Evolutionary conservation across 768 basidiomycete species (phyloP).

Genomic region (Leccinum longicurvipes): DNA sequence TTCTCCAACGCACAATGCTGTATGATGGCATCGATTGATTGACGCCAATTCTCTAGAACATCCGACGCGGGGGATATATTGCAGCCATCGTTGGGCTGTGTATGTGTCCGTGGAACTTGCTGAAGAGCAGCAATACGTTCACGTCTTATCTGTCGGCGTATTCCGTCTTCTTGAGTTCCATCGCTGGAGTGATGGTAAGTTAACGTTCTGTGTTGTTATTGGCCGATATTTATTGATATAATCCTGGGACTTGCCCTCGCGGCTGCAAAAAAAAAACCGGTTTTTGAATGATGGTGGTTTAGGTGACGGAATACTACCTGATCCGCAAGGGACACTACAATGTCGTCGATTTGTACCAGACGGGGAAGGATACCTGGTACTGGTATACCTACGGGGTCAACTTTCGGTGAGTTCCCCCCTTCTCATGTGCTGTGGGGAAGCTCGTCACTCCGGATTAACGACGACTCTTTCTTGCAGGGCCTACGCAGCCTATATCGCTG

Average conservation of each 20-base stretch:
- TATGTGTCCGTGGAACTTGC: slow-evolving; percentile 76
- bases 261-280: not conserved
- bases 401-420: slow-evolving; percentile 43
- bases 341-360: slow-evolving; percentile 67
- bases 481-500: slow-evolving; percentile 64
- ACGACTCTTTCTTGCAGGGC: slow-evolving; percentile 37
- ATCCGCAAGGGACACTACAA: slow-evolving; percentile 67
- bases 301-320: slow-evolving; percentile 80
- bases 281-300: not conserved
- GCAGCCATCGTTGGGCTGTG: slow-evolving; percentile 74
- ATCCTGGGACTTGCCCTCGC: not conserved
- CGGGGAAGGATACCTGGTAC: slow-evolving; percentile 61
- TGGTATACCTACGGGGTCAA: slow-evolving; percentile 74
- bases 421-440: not conserved
- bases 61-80: slow-evolving; percentile 80
- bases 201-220: not conserved
- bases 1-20: not conserved
- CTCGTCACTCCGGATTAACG: slow-evolving; percentile 3
- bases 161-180: slow-evolving; percentile 76
- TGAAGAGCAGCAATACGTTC: slow-evolving; percentile 71
- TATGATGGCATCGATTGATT: slow-evolving; percentile 1
- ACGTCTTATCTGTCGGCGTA: slow-evolving; percentile 81
- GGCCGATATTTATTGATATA: not conserved
- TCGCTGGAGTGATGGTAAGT: slow-evolving; percentile 75
- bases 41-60: slow-evolving; percentile 46